Base-by-base conservation (phyloP, 1,284 basidiomycete genomes). In the Xerocomus minutiporus region DNA sequence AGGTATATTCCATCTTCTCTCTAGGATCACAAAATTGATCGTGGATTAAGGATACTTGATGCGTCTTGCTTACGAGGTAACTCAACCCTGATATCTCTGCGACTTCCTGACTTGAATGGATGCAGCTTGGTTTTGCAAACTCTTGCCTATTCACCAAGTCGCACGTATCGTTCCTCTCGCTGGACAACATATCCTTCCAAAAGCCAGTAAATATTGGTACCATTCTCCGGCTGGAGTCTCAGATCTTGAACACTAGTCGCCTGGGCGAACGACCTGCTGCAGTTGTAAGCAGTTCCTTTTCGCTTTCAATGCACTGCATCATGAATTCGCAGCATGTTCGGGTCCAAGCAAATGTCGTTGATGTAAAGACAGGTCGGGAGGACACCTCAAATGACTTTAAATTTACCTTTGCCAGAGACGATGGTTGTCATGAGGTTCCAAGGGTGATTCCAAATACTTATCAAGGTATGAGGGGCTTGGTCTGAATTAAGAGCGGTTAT, bases 151-250 rank as follows among this genome's bases (percentile, higher is more conserved):
- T 91, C 66, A 84, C 86, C 6, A 79, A 80, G 23, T 77, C 79
- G 2, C 82, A 80, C 2, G 77, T 91, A 52, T 79, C 79, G 8
- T 93, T 92, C 72, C 73, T 89, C 35, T 84, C 88, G 2, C 77
- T 91, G 9, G 89, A 92, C 65, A 82, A 82, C 47, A 91, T 92
- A 64, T 82, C 82, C 2, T 92, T 93, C 72, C 76, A 81, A 44
- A 78, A 82, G n/a, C 88, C 89, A 0, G 89, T 93, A 0, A 85
- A 88, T 3, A 90, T 92, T 48, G 90, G 89, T 5, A 89, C 85
- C 0, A 85, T 91, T 47, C 78, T 92, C 8, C 79, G 84, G 8
- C 75, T 92, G 39, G 81, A 81, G 2, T 87, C 87, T 1, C 78
- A 82, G 57, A 79, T 91, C 32, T 74, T 84, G 17, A 78, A 86